Conservation (phyloP, 805 yeast species). For the Wickerhamomyces silvicola region DNA sequence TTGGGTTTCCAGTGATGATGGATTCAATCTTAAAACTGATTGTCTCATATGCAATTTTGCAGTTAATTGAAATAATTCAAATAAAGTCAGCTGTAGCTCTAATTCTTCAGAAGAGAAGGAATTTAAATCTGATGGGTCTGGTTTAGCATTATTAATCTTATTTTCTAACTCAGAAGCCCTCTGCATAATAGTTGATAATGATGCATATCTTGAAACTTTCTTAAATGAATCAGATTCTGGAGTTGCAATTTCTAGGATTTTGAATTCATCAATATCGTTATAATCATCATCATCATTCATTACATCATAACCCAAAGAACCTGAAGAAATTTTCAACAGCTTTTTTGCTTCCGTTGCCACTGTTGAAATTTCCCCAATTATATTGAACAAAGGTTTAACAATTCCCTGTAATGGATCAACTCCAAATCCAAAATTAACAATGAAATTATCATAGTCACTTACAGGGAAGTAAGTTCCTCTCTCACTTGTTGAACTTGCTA, state of each 20-base stretch:
- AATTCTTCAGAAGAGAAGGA: conserved; percentile 39
- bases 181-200: conserved; percentile 28
- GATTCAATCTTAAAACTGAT: conserved; percentile 52
- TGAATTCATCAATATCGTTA: conserved; percentile 8
- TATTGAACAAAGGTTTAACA: conserved; percentile 58
- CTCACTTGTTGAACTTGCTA: conserved; percentile 53
- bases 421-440: conserved; percentile 26
- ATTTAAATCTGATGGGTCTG: conserved; percentile 42
- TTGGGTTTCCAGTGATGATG: conserved; percentile 59
- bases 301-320: conserved; percentile 21
- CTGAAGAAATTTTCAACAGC: conserved; percentile 23
- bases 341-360: conserved; percentile 48
- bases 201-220: conserved; percentile 26
- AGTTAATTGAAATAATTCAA: conserved; percentile 65
- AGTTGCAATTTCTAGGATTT: conserved; percentile 20
- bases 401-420: conserved; percentile 70
- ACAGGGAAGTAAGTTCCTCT: conserved; percentile 62
- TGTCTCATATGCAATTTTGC: conserved; percentile 64
- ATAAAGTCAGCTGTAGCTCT: conserved; percentile 60
- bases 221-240: conserved; percentile 18
- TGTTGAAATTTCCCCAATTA: conserved; percentile 62
- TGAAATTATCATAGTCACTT: conserved; percentile 50
- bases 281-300: conserved; percentile 17
- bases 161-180: conserved; percentile 37
- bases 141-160: conserved; percentile 43